These are phyloP conservation scores for Calonectria multiphialidica DNA, from an alignment of 2,329 filamentous ascomycete species.

Conservation along the genomic window DNA sequence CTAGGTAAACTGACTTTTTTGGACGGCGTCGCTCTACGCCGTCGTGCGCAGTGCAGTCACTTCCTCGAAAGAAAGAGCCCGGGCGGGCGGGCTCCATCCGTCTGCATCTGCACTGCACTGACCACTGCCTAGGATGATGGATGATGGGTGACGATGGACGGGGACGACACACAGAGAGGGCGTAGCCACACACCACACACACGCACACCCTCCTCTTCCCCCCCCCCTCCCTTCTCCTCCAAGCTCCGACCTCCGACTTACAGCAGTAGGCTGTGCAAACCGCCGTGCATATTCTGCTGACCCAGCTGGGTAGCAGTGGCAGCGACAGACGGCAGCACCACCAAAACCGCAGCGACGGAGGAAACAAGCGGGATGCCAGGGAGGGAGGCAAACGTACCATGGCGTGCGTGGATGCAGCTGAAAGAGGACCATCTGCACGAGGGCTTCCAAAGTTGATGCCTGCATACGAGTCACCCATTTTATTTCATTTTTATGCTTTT, in stretches of 20 bases:
- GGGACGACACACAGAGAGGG: not conserved
- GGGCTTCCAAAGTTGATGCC: not conserved
- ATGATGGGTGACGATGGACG: conserved; percentile 4
- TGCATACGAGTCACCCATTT: conserved; percentile 5
- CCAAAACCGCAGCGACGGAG: not conserved
- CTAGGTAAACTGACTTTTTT: conserved; percentile 10
- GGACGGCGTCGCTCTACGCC: conserved; percentile 5
- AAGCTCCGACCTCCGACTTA: not conserved
- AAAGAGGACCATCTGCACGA: conserved; percentile 1
- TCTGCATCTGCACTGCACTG: conserved; percentile 23
- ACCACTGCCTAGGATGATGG: conserved; percentile 9
- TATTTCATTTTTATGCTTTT: conserved; percentile 3
- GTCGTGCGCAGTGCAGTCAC: conserved; percentile 5
- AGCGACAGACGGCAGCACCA: conserved; percentile 1
- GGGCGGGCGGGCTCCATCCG: conserved; percentile 17
- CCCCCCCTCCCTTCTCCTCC: not conserved
- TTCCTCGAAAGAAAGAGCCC: conserved; percentile 7
- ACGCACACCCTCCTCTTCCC: not conserved
- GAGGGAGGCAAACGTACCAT: conserved; percentile 3
- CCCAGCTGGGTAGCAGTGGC: conserved; percentile 12
- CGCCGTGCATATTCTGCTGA: conserved; percentile 28
- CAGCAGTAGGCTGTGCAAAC: conserved; percentile 23
- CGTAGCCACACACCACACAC: not conserved
- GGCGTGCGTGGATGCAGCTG: conserved; percentile 14
- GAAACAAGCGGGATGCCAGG: not conserved